Conservation (phyloP, 768 basidiomycete species). For the Sporobolomyces roseus region DNA sequence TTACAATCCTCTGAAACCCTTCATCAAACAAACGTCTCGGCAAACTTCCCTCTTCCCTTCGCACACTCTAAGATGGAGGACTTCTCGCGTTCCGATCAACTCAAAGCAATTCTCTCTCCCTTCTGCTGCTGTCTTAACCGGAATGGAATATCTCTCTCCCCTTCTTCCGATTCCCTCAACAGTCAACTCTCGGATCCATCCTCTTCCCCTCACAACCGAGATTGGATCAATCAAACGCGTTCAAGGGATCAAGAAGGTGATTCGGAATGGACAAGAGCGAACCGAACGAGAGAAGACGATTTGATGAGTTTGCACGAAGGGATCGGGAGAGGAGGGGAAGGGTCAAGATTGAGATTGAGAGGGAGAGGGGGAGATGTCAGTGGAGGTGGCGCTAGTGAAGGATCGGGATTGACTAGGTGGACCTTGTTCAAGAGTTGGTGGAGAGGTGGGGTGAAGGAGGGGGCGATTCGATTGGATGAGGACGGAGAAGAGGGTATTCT, state of each 20-base stretch:
- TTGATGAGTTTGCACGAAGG: constrained; percentile 20
- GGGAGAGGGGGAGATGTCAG: constrained; percentile 24
- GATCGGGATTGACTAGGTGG: constrained; percentile 31
- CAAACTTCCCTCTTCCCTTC: not conserved
- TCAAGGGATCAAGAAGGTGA: not conserved
- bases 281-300: constrained; percentile 14
- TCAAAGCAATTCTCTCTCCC: constrained; percentile 15
- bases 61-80: constrained; percentile 25
- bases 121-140: constrained; percentile 27
- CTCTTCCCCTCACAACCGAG: too few relatives aligned
- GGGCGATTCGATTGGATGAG: constrained; percentile 28
- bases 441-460: not conserved
- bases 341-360: not conserved
- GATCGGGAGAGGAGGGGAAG: not conserved
- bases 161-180: constrained; percentile 13
- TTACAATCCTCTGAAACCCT: too few relatives aligned
- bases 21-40: too few relatives aligned
- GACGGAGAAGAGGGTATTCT: too few relatives aligned
- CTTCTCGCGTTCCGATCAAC: constrained; percentile 25
- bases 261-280: not conserved
- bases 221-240: too few relatives aligned
- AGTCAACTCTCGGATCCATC: too few relatives aligned
- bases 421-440: constrained; percentile 33
- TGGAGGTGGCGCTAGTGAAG: constrained; percentile 26
- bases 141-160: not conserved